Evolutionary conservation across 768 basidiomycete species (phyloP), one percentile per base, ranked within the genome.

Genomic region (Suillus weaverae): DNA sequence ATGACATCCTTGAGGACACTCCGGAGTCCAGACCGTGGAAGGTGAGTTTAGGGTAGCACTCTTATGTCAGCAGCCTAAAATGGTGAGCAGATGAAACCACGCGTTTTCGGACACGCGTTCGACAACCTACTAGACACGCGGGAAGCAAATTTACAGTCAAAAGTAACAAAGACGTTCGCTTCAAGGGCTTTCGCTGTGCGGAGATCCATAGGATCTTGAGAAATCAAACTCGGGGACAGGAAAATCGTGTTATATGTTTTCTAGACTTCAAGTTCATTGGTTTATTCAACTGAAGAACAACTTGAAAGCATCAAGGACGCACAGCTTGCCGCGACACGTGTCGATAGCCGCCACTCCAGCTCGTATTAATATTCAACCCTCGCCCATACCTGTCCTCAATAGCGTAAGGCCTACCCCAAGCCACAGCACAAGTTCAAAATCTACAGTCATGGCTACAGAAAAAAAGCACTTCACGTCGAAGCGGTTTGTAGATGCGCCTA

Each of bases 401-500:
- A 59, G 18, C 38, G 18, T 30, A 20, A n/a, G n/a, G n/a, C 1
- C 39, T 18, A 5, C 26, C 6, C 10, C 57, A 41, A 20, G 26
- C 39, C 30, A 30, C 10, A 41, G 16, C 10, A 13, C 36, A 18
- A 59, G 18, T 48, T 26, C 46, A 38, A 30, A 36, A 32, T 32
- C 51, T 32, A 32, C 30, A 53, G 51, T 5, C 36, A 46, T 62
- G 30, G 14, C 11, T 36, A 46, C 74, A 59, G 67, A 69, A 60
- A 66, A 69, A 14, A 60, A 72, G 11, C 76, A 77, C 59, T 75
- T 77, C 61, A 72, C 74, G 32, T 63, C 71, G 1, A 61, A 62
- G 30, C 74, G 39, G 50, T 77, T 77, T 51, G 68, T 67, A 38
- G 71, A 77, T 60, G 71, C 76, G 36, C 60, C 72, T 8, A 80